A percentile compares a stretch with the other conserved stretches of the same genome.
Conservation (phyloP, 257 asterid genomes). For the Misopates orontium region DNA sequence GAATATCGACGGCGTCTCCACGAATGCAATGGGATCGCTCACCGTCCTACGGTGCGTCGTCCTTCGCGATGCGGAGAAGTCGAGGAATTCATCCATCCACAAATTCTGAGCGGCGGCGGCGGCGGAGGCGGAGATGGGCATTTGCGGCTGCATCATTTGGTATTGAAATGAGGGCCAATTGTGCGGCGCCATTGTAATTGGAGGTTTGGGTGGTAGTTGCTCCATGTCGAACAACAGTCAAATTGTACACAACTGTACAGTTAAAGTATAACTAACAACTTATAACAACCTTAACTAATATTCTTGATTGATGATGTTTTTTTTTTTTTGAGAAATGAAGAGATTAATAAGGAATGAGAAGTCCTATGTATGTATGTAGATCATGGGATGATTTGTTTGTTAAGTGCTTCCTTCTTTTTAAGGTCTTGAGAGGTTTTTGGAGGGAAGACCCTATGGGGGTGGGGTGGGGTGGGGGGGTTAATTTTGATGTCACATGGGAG, state of each 20-base stretch:
- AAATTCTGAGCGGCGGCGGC: conserved; percentile 40
- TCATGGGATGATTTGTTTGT: too few species aligned
- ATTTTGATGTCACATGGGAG: conserved; percentile 45
- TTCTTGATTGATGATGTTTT: neutral
- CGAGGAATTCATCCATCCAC: conserved; percentile 83
- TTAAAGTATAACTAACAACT: neutral
- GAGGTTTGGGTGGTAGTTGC: conserved; percentile 76
- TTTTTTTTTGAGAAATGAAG: neutral
- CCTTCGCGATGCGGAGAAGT: conserved; percentile 71
- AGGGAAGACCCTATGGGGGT: conserved; percentile 18
- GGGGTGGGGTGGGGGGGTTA: neutral
- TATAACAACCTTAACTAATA: neutral
- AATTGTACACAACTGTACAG: too few species aligned
- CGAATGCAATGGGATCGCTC: conserved; percentile 80
- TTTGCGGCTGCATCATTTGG: conserved; percentile 49
- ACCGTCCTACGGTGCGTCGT: conserved; percentile 71
- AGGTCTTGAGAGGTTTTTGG: conserved; percentile 14
- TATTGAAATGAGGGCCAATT: conserved; percentile 64
- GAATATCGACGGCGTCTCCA: conserved; percentile 43
- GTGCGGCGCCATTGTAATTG: conserved; percentile 52
- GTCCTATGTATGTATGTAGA: conserved; percentile 2
- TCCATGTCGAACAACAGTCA: conserved; percentile 58
- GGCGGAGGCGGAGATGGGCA: conserved; percentile 31
- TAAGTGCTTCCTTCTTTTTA: too few species aligned
- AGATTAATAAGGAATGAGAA: conserved; percentile 5